Evolutionary conservation across 2,329 filamentous ascomycete species (phyloP).

Genomic region (Aspergillus fumigatiaffinis): DNA sequence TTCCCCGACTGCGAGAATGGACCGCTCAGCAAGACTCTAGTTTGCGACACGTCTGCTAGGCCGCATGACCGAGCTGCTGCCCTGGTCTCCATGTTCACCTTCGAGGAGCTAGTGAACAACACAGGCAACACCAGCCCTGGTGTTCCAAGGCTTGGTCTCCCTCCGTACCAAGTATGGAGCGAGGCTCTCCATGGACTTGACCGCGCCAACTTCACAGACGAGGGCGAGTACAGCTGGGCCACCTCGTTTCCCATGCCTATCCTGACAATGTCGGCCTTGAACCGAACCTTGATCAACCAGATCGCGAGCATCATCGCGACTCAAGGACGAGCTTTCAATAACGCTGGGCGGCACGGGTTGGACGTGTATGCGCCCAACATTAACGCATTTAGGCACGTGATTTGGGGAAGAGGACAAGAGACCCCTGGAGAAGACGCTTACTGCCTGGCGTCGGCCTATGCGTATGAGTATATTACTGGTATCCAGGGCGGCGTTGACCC

Average conservation of each 20-base stretch:
- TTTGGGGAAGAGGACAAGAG: constrained; percentile 60
- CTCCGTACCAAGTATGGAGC: constrained; percentile 59
- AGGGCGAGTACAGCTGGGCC: constrained; percentile 54
- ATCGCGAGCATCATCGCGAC: constrained; percentile 54
- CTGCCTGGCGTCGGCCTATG: constrained; percentile 47
- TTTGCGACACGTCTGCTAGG: constrained; percentile 48
- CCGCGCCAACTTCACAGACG: constrained; percentile 53
- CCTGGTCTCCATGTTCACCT: constrained; percentile 49
- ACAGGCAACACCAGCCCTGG: constrained; percentile 49
- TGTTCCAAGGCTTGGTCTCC: constrained; percentile 55
- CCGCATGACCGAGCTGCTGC: constrained; percentile 43
- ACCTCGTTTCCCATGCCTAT: constrained; percentile 66
- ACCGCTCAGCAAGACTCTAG: constrained; percentile 47
- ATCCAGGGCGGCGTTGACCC: constrained; percentile 48
- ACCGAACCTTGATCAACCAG: constrained; percentile 56
- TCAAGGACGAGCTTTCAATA: constrained; percentile 64
- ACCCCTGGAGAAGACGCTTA: constrained; percentile 57
- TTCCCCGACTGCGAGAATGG: constrained; percentile 53
- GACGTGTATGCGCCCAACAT: constrained; percentile 57
- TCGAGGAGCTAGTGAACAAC: constrained; percentile 52
- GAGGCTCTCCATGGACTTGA: constrained; percentile 60
- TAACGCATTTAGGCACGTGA: constrained; percentile 58
- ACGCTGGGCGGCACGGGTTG: constrained; percentile 47
- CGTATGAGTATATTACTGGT: constrained; percentile 51
- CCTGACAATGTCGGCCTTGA: constrained; percentile 59